A percentile compares a stretch with the other conserved stretches of the same genome.
Evolutionary conservation across 169 alveolate species (phyloP).

Genomic region (Plasmodium gallinaceum): DNA sequence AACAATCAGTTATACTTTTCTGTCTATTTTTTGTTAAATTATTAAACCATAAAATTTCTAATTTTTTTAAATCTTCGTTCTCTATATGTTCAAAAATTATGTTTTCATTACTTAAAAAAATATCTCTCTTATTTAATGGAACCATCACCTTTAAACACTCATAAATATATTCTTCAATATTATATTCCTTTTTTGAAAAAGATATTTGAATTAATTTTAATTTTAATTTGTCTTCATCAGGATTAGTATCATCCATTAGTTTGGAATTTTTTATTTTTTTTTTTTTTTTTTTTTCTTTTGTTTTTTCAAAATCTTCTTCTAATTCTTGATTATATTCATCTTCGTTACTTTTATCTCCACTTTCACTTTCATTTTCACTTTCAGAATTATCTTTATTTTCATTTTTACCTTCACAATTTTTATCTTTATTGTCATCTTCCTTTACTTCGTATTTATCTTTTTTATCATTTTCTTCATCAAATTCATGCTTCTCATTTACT

Average conservation of each 20-base stretch:
- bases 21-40: conserved; percentile 49
- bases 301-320: not conserved
- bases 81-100: conserved; percentile 37
- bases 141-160: conserved; percentile 63
- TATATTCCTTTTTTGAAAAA: conserved; percentile 58
- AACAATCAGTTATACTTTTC: conserved; percentile 54
- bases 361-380: not conserved
- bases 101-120: conserved; percentile 33
- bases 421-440: not conserved
- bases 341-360: not conserved
- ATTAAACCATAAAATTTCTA: conserved; percentile 62
- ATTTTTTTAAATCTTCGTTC: conserved; percentile 42
- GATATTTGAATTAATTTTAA: conserved; percentile 56
- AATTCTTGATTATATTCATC: conserved; percentile 2
- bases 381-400: not conserved
- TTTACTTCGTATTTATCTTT: conserved; percentile 1
- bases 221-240: conserved; percentile 57
- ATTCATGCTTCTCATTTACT: not conserved
- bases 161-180: conserved; percentile 48
- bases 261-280: conserved; percentile 61
- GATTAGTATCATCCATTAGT: conserved; percentile 46
- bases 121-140: conserved; percentile 37
- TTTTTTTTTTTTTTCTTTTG: conserved; percentile 16
- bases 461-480: not conserved
- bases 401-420: not conserved